Base-by-base conservation (phyloP, 2,329 filamentous ascomycete species). In the Drechslerella dactyloides region DNA sequence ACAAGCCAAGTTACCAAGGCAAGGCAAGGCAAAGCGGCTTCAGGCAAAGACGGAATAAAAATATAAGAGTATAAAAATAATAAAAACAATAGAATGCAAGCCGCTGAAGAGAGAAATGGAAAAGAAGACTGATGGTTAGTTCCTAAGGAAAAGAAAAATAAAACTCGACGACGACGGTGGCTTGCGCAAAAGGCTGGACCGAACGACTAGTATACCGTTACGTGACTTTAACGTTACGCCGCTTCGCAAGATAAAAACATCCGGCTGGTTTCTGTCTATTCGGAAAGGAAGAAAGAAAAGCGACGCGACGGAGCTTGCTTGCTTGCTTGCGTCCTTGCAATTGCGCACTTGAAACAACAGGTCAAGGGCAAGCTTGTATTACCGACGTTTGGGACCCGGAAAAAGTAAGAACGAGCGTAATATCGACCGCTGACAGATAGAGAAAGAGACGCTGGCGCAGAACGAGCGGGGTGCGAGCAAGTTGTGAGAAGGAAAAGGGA, bases 401-500 rank as follows among this genome's bases (percentile, higher is more conserved):
- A 44, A 60, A 61, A 53, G 40, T 57, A 44, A 60, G 30, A 65
- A 65, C 61, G 61, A 65, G 61, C 24, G 61, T 65, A 50, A 61
- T 24, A 24, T 50, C 60, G 48, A 64, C 61, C 52, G 61, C 40
- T 51, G 61, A 65, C 40, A 44, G 52, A 58, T 44, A 53, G 50
- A 61, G 48, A 50, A 61, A 58, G 55, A 53, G 55, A 72, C 60
- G 68, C 60, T 72, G 46, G 56, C 60, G 60, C 55, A 60, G 55
- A 65, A 64, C 60, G 60, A 72, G 60, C 48, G 60, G 60, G 57
- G 55, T 17, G 65, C 61, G 60, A 72, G 68, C 68, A 59, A 59
- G 55, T 72, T 70, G 60, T 60, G 60, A 64, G 60, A 62, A 54
- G 60, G 55, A 56, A 64, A 64, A 61, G 55, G 44, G 56, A 65